Conservation (phyloP, 768 basidiomycete species). For the Collybia sp. region DNA sequence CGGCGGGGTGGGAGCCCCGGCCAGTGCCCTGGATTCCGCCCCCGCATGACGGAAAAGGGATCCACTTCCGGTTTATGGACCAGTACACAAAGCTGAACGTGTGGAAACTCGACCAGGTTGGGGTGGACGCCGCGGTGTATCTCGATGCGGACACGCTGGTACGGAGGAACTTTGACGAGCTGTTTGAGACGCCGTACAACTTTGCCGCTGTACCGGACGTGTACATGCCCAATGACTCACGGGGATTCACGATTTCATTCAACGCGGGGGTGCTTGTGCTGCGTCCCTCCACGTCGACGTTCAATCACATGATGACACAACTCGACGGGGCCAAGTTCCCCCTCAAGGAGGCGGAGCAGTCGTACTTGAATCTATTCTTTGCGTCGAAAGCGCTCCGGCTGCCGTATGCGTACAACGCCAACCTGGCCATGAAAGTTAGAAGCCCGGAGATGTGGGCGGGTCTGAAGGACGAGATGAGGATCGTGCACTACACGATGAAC, state of each 20-base stretch:
- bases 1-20: slow-evolving; percentile 22
- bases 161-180: no score
- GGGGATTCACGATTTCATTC: no score
- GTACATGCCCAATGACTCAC: slow-evolving; percentile 28
- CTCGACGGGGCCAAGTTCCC: no score
- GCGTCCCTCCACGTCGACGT: slow-evolving; percentile 21
- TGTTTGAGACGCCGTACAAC: no score
- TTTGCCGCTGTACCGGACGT: slow-evolving; percentile 24
- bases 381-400: no score
- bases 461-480: no score
- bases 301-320: slow-evolving; percentile 24
- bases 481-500: no score
- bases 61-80: slow-evolving; percentile 23
- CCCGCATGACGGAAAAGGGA: slow-evolving; percentile 20
- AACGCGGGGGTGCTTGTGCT: slow-evolving; percentile 25
- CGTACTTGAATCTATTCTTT: no score
- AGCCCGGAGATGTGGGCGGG: no score
- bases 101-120: slow-evolving; percentile 25
- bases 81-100: slow-evolving; percentile 31
- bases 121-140: slow-evolving; percentile 22
- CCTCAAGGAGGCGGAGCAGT: no score
- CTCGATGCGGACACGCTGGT: slow-evolving; percentile 30
- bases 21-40: slow-evolving; percentile 24
- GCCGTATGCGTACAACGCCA: no score
- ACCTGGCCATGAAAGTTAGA: no score